Base-by-base conservation (phyloP, 495 filamentous ascomycete species). In the Immersiella caudata region DNA sequence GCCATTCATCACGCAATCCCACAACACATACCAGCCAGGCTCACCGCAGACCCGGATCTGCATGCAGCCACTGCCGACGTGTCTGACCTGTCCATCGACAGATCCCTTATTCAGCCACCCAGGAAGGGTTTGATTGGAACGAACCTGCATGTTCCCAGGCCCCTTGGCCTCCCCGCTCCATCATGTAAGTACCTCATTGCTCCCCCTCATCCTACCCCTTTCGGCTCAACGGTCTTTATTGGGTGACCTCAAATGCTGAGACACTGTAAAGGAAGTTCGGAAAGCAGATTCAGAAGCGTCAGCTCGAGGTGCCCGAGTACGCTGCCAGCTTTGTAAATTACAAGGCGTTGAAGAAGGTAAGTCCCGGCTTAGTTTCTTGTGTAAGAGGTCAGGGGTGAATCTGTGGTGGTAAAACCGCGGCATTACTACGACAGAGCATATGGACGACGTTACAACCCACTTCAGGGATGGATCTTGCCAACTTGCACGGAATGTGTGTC, bases 231-330 rank as follows among this genome's bases (percentile, higher is more conserved):
- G 24, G 20, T 12, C 21, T 24, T 6, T 49, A 20, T 3, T 26
- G 22, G 7, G 9, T 6, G 1, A 14, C 57, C 20, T 4, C 27
- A n/a, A 46, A 25, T 50, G 8, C 64, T 62, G 35, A 66, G 56
- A 61, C 64, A 33, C 33, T 50, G 6, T 49, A 71, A 67, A 99
- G 95, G 95, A 98, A 99, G 87, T 99, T 98, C 83, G 95, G 95
- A 78, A 99, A 99, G 85, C 91, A 97, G 73, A 95, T 98, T 70
- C 96, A 97, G 82, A 97, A 95, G 85, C 89, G 93, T 78, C 94
- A 98, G 83, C 92, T 99, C 72, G 95, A 99, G 79, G 92, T 99
- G 36, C 95, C 95, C 40, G 95, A 99, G 85, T 99, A 99, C 90
- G 95, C 94, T 57, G 93, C 94, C 60, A 97, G 93, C 80, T 98